Evolutionary conservation across 2,329 filamentous ascomycete species (phyloP), one percentile per base, ranked within the genome.

Genomic region (Phyllosticta citribraziliensis): DNA sequence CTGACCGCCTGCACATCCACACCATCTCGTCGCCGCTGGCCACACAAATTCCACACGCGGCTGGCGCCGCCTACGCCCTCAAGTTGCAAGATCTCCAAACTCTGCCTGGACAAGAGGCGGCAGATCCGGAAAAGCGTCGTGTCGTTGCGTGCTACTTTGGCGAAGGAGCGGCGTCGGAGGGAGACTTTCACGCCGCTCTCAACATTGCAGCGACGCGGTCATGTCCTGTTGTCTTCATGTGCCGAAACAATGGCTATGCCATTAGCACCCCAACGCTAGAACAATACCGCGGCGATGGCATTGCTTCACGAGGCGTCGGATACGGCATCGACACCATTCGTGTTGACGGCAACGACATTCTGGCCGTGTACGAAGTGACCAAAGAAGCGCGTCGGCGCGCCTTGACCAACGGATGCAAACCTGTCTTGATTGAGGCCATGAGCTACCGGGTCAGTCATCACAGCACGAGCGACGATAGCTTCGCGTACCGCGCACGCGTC

Each of bases 381-480:
- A 84, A 84, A 69, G 83, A 84, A 71, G 94, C 94, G 0, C 83
- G 92, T 1, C 81, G 84, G 56, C 84, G 93, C 69, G 92, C 93
- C 0, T 80, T 97, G 2, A 79, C 88, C 61, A 85, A 89, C 52
- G 90, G 89, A n/a, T 89, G 90, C 3, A 85, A 83, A 64, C 91
- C 91, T 0, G 83, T 99, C 0, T 78, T 99, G 8, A 88, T 99
- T 51, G 94, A 99, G 76, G 91, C 91, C 61, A 96, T 99, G 89
- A 93, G 89, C 24, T 99, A 99, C 76, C 91, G 94, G n/a, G 92
- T 97, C 52, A 93, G 89, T 6, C 91, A 99, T 72, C 94, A 99
- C 77, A 96, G 91, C 74, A 99, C 94, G 0, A 94, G 89, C 0
- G 94, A 99, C 70, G 94, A 99, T 75, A 94, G 89, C 25, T 99